These are phyloP conservation scores for Tylopilus cervinicoccineus DNA, from an alignment of 768 basidiomycete genomes.

Conservation along the genomic window DNA sequence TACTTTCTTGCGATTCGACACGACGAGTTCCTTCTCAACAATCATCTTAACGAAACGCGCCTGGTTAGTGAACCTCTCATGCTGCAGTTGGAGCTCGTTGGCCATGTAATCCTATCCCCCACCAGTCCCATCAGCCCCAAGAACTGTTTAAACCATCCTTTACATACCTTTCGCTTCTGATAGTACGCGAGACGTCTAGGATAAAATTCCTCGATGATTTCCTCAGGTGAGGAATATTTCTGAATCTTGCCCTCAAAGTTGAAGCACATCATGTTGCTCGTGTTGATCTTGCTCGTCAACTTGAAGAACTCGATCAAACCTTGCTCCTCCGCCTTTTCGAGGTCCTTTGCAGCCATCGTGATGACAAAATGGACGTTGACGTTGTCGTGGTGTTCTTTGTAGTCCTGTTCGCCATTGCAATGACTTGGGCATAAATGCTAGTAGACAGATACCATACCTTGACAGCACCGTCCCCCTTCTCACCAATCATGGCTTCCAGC, in stretches of 20 bases:
- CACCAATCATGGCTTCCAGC: conserved; percentile 83
- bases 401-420: conserved; percentile 59
- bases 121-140: neutral
- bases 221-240: conserved; percentile 85
- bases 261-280: conserved; percentile 98
- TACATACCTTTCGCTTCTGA: conserved; percentile 87
- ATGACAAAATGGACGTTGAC: conserved; percentile 86
- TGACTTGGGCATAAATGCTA: neutral
- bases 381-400: conserved; percentile 95
- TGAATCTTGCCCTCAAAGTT: conserved; percentile 95
- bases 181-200: conserved; percentile 85
- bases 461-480: conserved; percentile 76
- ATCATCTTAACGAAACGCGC: conserved; percentile 98
- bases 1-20: conserved; percentile 85
- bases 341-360: conserved; percentile 72
- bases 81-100: conserved; percentile 71
- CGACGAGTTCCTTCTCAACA: conserved; percentile 72
- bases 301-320: conserved; percentile 93
- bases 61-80: conserved; percentile 89
- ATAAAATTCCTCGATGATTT: conserved; percentile 92
- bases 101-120: conserved; percentile 72
- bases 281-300: conserved; percentile 76
- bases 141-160: neutral
- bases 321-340: conserved; percentile 85
- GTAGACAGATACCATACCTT: conserved; percentile 50